Evolutionary conservation across 768 basidiomycete genomes (phyloP).

Genomic region (Russula compacta): DNA sequence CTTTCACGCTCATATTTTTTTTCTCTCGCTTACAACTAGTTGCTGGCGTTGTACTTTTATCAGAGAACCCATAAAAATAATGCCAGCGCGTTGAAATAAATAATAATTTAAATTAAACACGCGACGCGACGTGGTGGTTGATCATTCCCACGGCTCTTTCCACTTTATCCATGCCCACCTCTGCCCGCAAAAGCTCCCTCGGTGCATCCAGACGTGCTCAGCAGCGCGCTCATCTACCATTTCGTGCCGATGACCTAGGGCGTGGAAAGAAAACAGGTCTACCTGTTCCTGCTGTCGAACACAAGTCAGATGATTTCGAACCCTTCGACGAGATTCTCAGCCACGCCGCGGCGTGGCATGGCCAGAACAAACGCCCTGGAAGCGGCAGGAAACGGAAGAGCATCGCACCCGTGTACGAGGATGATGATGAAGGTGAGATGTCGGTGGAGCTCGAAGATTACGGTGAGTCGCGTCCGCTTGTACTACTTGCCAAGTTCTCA

Average conservation of each 20-base stretch:
- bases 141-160: slow-evolving; percentile 18
- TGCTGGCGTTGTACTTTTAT: slow-evolving; percentile 14
- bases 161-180: slow-evolving; percentile 24
- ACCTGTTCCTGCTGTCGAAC: slow-evolving; percentile 55
- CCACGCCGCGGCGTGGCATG: slow-evolving; percentile 54
- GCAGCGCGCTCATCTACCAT: slow-evolving; percentile 64
- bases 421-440: slow-evolving; percentile 52
- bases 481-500: background rate
- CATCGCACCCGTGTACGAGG: slow-evolving; percentile 26
- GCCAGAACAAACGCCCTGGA: slow-evolving; percentile 29
- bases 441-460: slow-evolving; percentile 69
- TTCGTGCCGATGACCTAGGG: slow-evolving; percentile 65
- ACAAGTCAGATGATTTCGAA: slow-evolving; percentile 75
- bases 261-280: slow-evolving; percentile 79
- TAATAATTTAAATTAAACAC: background rate
- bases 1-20: background rate
- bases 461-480: slow-evolving; percentile 33
- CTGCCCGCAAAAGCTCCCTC: slow-evolving; percentile 33
- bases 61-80: background rate
- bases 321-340: slow-evolving; percentile 67
- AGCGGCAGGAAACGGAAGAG: slow-evolving; percentile 32
- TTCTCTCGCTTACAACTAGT: background rate
- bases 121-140: slow-evolving; percentile 11
- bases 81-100: background rate
- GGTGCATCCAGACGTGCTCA: slow-evolving; percentile 43